Evolutionary conservation across 2,329 filamentous ascomycete species (phyloP).

Genomic region (Aspergillus oerlinghausenensis): DNA sequence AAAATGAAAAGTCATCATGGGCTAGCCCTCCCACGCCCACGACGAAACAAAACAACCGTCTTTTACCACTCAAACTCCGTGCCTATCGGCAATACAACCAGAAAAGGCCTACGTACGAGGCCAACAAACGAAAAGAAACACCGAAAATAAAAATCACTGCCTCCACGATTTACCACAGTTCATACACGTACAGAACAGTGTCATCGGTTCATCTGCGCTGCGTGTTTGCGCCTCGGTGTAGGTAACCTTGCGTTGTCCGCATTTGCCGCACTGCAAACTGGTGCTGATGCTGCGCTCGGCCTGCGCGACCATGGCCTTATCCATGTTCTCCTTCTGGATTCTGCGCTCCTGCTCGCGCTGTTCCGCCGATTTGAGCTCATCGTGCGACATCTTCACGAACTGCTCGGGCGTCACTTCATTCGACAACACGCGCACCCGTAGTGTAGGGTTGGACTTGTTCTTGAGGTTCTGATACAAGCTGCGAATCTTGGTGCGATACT

Average conservation of each 20-base stretch:
- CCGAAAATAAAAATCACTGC: constrained; percentile 25
- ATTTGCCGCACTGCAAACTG: constrained; percentile 84
- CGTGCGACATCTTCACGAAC: constrained; percentile 82
- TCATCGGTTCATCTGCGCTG: constrained; percentile 82
- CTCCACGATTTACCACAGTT: constrained; percentile 47
- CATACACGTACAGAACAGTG: constrained; percentile 45
- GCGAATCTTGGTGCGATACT: constrained; percentile 84
- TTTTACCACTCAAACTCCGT: constrained; percentile 15
- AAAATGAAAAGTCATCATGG: neutral
- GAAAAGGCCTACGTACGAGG: neutral
- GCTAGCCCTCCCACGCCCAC: neutral
- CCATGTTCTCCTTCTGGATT: constrained; percentile 89
- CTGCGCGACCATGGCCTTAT: constrained; percentile 91
- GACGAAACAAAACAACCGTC: neutral
- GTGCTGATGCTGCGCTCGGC: constrained; percentile 86
- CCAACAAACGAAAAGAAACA: constrained; percentile 6
- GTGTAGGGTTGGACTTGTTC: constrained; percentile 76
- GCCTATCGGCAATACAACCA: constrained; percentile 4
- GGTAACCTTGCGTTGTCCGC: constrained; percentile 87
- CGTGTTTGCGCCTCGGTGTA: constrained; percentile 96
- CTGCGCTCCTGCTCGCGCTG: constrained; percentile 70
- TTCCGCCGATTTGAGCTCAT: constrained; percentile 86
- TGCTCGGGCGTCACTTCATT: constrained; percentile 66
- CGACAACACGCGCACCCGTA: constrained; percentile 70
- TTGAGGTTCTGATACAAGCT: constrained; percentile 94